Evolutionary conservation across 139 green algal species (phyloP).

Genomic region (Coelastrella sp.): DNA sequence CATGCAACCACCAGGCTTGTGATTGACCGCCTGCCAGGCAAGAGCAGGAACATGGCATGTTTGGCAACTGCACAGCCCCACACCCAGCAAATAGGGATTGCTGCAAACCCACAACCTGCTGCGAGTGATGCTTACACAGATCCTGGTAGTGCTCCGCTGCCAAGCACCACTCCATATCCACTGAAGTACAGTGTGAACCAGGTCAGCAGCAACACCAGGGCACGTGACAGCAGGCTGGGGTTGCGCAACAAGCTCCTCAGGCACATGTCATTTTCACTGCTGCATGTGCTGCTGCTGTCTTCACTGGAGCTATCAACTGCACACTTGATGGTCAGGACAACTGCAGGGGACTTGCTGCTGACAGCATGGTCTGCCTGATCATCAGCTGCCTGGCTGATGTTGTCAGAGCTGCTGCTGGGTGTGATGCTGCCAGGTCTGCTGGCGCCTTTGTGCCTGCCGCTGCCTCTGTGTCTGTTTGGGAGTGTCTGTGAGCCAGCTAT

Average conservation of each 20-base stretch:
- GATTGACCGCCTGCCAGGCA: too few relatives aligned
- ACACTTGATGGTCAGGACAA: not conserved
- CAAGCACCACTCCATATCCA: not conserved
- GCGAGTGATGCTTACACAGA: constrained; percentile 21
- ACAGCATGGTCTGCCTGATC: too few relatives aligned
- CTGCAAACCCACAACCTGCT: too few relatives aligned
- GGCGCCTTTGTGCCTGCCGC: too few relatives aligned
- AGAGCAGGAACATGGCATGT: too few relatives aligned
- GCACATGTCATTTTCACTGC: not conserved
- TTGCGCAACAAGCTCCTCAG: not conserved
- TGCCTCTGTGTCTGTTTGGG: not conserved
- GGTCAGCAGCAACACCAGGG: constrained; percentile 1
- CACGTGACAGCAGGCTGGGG: not conserved
- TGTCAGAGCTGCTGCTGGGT: constrained; percentile 4
- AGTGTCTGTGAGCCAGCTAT: not conserved
- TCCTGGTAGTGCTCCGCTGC: constrained; percentile 1
- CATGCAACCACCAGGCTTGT: too few relatives aligned
- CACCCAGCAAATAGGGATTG: too few relatives aligned
- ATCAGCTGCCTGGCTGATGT: not conserved
- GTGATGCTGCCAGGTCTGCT: not conserved
- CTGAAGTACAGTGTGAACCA: constrained; percentile 23
- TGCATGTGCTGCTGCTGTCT: not conserved
- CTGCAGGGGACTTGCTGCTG: not conserved
- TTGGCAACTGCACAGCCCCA: too few relatives aligned
- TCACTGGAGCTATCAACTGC: not conserved